A percentile compares a stretch with the other conserved stretches of the same genome.
phyloP scores from a whole-genome alignment of 306 rosid genomes.

The Citrullus mucosospermus region DNA sequence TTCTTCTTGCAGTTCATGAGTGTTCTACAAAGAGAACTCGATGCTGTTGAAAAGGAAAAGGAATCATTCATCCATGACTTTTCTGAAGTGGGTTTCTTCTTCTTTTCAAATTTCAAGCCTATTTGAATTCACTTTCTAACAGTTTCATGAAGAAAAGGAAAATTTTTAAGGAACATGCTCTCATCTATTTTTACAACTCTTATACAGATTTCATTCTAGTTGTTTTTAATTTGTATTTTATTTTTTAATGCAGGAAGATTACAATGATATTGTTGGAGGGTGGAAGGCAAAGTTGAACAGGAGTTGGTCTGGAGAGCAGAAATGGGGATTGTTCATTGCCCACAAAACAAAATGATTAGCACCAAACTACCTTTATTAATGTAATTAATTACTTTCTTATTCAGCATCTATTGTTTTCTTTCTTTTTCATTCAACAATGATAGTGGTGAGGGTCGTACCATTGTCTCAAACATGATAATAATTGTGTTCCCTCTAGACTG shows the following conservation, averaged over 20 bases:
- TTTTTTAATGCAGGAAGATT: constrained; percentile 34
- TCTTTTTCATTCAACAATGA: no score
- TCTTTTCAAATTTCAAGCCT: not conserved
- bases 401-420: not conserved
- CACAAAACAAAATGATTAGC: not conserved
- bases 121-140: no score
- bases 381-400: not conserved
- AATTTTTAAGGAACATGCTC: no score
- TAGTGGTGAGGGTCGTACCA: not conserved
- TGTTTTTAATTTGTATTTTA: not conserved
- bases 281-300: constrained; percentile 55
- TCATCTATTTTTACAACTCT: no score
- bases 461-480: not conserved
- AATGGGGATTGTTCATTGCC: constrained; percentile 41
- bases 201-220: not conserved
- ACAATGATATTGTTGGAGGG: constrained; percentile 32
- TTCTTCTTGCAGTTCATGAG: constrained; percentile 35
- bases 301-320: constrained; percentile 41
- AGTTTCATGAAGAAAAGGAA: no score
- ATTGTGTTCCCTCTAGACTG: no score
- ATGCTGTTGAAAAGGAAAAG: constrained; percentile 50
- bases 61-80: constrained; percentile 50
- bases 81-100: constrained; percentile 36
- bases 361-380: not conserved
- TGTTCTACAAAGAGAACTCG: constrained; percentile 50